These are phyloP conservation scores for Croton laevigatus DNA, from an alignment of 441 rosid genomes.

Conservation along the genomic window DNA sequence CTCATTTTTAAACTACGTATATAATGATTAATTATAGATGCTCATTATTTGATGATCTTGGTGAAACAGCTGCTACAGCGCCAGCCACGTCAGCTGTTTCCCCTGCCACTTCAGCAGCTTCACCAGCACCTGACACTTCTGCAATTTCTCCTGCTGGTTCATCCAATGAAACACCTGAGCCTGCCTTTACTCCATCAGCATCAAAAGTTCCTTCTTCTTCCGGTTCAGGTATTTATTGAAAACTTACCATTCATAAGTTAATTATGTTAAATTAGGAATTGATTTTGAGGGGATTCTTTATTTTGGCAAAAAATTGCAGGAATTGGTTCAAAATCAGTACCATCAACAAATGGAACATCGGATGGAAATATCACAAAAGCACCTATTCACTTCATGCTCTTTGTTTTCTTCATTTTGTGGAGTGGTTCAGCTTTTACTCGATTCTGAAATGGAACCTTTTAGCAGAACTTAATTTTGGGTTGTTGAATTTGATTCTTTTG, in stretches of 20 bases:
- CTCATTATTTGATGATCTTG: constrained; percentile 1
- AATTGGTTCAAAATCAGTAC: constrained; percentile 38
- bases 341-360: constrained; percentile 38
- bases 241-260: too few species aligned
- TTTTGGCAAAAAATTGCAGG: constrained; percentile 17
- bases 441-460: constrained; percentile 24
- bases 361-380: constrained; percentile 31
- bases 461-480: neutral
- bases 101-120: constrained; percentile 25
- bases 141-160: constrained; percentile 25
- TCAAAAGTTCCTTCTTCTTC: constrained; percentile 31
- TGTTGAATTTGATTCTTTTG: constrained; percentile 15
- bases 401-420: constrained; percentile 23
- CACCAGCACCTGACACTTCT: constrained; percentile 21
- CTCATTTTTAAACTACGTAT: neutral
- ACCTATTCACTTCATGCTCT: constrained; percentile 20
- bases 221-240: constrained; percentile 9
- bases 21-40: neutral
- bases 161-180: constrained; percentile 28
- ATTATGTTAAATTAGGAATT: neutral
- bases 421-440: constrained; percentile 28
- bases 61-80: constrained; percentile 26
- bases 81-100: constrained; percentile 23
- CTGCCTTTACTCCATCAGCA: constrained; percentile 27
- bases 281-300: neutral